These are phyloP conservation scores for Aspergillus sp. DNA, from an alignment of 2,329 filamentous ascomycete species.

Conservation along the genomic window DNA sequence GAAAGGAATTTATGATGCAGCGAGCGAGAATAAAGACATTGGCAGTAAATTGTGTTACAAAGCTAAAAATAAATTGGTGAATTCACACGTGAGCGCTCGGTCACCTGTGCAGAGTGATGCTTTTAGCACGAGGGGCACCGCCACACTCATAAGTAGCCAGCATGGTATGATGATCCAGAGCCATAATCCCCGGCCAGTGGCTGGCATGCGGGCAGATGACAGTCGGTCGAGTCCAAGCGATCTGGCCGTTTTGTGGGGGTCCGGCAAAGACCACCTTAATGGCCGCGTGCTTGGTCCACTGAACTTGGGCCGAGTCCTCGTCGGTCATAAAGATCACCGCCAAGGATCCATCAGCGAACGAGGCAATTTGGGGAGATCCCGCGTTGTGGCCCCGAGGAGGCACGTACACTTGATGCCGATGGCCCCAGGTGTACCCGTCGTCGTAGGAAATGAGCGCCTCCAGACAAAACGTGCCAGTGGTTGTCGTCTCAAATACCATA, in stretches of 20 bases:
- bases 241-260: constrained; percentile 32
- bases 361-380: constrained; percentile 47
- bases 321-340: constrained; percentile 51
- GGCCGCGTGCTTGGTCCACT: constrained; percentile 42
- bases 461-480: constrained; percentile 42
- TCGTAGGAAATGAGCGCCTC: constrained; percentile 49
- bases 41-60: not conserved
- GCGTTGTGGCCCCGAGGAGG: constrained; percentile 40
- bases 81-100: not conserved
- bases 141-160: constrained; percentile 31
- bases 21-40: not conserved
- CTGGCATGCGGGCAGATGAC: constrained; percentile 32
- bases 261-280: constrained; percentile 43
- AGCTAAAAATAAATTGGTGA: not conserved
- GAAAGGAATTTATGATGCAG: no score
- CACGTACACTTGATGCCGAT: constrained; percentile 43
- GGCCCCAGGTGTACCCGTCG: constrained; percentile 42
- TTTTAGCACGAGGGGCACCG: constrained; percentile 25
- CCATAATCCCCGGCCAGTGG: constrained; percentile 42
- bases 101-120: constrained; percentile 15
- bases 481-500: constrained; percentile 50
- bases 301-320: constrained; percentile 36
- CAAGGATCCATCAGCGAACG: constrained; percentile 39
- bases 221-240: constrained; percentile 35
- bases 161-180: constrained; percentile 22